Evolutionary conservation across 2,329 filamentous ascomycete genomes (phyloP).

Genomic region (Canariomyces notabilis): DNA sequence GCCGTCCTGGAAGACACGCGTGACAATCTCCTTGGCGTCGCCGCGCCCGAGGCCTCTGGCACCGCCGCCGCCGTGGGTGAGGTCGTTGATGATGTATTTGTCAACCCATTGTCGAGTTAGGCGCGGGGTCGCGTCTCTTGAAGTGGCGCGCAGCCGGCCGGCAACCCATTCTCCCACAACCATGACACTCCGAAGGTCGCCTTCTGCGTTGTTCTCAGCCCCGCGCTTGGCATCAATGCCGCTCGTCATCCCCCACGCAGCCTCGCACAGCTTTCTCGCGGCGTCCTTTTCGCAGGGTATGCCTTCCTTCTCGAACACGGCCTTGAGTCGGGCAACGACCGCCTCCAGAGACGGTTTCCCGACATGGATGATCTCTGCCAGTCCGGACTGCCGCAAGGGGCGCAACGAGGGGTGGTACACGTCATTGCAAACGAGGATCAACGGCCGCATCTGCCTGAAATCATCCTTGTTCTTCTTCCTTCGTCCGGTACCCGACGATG

Average conservation of each 20-base stretch:
- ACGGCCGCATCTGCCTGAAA: conserved; percentile 78
- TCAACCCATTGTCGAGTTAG: conserved; percentile 76
- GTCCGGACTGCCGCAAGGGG: conserved; percentile 73
- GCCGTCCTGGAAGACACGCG: conserved; percentile 72
- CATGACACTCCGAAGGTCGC: conserved; percentile 77
- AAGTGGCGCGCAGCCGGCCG: conserved; percentile 55
- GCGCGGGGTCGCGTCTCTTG: conserved; percentile 37
- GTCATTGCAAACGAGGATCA: conserved; percentile 96
- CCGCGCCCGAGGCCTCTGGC: conserved; percentile 68
- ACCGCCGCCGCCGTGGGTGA: conserved; percentile 66
- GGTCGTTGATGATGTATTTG: conserved; percentile 60
- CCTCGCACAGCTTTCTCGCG: conserved; percentile 76
- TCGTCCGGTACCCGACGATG: conserved; percentile 32
- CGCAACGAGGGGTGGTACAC: conserved; percentile 87
- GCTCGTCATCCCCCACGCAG: conserved; percentile 72
- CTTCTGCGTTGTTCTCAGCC: conserved; percentile 62
- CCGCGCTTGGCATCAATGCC: conserved; percentile 66
- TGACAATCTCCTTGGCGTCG: conserved; percentile 67
- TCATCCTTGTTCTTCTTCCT: conserved; percentile 75
- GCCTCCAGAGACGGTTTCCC: conserved; percentile 84
- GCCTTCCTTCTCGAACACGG: conserved; percentile 82
- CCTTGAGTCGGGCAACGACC: conserved; percentile 74
- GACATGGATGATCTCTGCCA: conserved; percentile 88
- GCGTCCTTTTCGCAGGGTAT: conserved; percentile 86
- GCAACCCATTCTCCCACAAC: conserved; percentile 86